phyloP scores from a whole-genome alignment of 1,139 yeast genomes.

The Sugiyamaella pinicola region DNA sequence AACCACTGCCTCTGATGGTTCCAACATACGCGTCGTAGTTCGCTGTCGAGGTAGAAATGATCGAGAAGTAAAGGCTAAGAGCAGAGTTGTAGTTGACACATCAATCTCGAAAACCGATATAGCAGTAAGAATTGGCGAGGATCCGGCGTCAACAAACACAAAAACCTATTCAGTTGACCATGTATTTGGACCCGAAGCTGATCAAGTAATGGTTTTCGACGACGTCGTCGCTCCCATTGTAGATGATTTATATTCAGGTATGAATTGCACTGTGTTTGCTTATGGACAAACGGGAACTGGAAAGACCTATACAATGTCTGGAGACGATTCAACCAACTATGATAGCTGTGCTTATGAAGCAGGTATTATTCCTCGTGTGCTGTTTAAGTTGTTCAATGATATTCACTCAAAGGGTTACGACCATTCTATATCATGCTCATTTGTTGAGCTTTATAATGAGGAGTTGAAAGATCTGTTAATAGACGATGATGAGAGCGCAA shows the following conservation, averaged over 20 bases:
- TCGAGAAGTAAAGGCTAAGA: slow-evolving; percentile 68
- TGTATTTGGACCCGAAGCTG: slow-evolving; percentile 74
- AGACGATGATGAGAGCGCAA: slow-evolving; percentile 35
- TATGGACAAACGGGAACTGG: slow-evolving; percentile 94
- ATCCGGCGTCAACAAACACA: slow-evolving; percentile 25
- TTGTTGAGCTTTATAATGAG: slow-evolving; percentile 74
- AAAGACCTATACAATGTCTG: slow-evolving; percentile 85
- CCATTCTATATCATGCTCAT: slow-evolving; percentile 66
- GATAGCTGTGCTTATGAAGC: slow-evolving; percentile 43
- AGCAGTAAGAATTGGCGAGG: slow-evolving; percentile 29
- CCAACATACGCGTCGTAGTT: slow-evolving; percentile 78
- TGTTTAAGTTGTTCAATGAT: slow-evolving; percentile 36
- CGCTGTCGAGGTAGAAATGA: slow-evolving; percentile 83
- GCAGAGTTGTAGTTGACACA: slow-evolving; percentile 64
- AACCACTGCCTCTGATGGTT: slow-evolving; percentile 24
- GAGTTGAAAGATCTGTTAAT: slow-evolving; percentile 61
- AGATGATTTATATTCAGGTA: slow-evolving; percentile 59
- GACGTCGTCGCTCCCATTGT: slow-evolving; percentile 63
- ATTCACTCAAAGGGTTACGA: slow-evolving; percentile 46
- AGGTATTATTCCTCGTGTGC: slow-evolving; percentile 69
- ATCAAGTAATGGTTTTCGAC: slow-evolving; percentile 60
- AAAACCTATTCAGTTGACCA: slow-evolving; percentile 67
- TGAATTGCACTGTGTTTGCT: slow-evolving; percentile 71
- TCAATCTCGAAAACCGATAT: slow-evolving; percentile 30
- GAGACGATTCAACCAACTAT: slow-evolving; percentile 48